Conservation (phyloP, 257 asterid species). For the Penstemon newberryi region DNA sequence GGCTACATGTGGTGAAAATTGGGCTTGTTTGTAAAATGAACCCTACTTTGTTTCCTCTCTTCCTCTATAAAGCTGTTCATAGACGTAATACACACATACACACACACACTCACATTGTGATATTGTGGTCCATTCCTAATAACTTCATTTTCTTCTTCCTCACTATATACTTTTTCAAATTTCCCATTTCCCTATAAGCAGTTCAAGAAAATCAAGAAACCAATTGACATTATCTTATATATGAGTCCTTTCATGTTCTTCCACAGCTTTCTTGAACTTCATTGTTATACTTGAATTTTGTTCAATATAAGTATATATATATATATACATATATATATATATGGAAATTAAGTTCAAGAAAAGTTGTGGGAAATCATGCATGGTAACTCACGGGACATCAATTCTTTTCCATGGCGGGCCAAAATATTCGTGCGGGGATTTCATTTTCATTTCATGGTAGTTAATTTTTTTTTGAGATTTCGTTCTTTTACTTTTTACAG, state of each 20-base stretch:
- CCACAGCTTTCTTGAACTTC: constrained; percentile 64
- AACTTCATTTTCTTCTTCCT: constrained; percentile 20
- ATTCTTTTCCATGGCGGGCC: constrained; percentile 20
- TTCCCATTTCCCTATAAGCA: not conserved
- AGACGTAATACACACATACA: constrained; percentile 14
- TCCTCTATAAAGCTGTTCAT: constrained; percentile 36
- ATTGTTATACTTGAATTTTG: constrained; percentile 24
- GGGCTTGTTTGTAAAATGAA: constrained; percentile 36
- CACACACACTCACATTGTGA: constrained; percentile 15
- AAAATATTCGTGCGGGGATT: not conserved
- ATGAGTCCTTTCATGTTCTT: constrained; percentile 48
- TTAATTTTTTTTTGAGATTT: not conserved
- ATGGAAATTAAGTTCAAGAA: constrained; percentile 47
- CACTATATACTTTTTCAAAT: not conserved
- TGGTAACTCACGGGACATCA: constrained; percentile 38
- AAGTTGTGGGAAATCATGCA: constrained; percentile 56
- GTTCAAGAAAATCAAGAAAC: no score
- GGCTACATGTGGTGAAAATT: constrained; percentile 37
- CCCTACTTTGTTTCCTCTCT: constrained; percentile 41
- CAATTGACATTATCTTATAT: not conserved
- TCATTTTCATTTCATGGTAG: constrained; percentile 23
- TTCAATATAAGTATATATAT: not conserved
- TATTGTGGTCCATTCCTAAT: constrained; percentile 55
- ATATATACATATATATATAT: no score
- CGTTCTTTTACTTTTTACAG: constrained; percentile 3